Evolutionary conservation across 2,329 filamentous ascomycete species (phyloP), one percentile per base, ranked within the genome.

Genomic region (Scopulariopsis brevicaulis): DNA sequence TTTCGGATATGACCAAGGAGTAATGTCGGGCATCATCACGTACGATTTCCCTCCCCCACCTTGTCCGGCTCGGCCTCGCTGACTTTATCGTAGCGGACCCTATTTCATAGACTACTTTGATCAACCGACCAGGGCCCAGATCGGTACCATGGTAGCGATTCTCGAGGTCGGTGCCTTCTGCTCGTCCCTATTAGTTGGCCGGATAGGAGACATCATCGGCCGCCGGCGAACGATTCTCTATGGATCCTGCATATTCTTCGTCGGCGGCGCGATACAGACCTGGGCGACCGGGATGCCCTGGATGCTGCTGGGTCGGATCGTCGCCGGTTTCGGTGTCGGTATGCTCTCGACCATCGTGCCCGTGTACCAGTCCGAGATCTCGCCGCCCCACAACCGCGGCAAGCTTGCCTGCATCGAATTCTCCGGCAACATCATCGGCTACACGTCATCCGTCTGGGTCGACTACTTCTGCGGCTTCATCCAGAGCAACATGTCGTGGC

Each of bases 331-430:
- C 10, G 89, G 90, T 50, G 90, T 96, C 60, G 92, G 92, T 70
- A 88, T 91, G 68, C 78, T 95, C 53, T 96, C 91, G 0, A 93
- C 91, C 54, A 96, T 96, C 64, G 90, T 96, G 1, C 92, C 92
- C 0, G 88, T 96, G 53, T 96, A 96, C 69, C 91, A 96, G 69
- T 93, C 91, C 52, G 92, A 96, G 69, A 96, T 96, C 67, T 96
- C 93, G 51, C 94, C 94, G 54, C 91, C 94, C 5, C 94, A 99
- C 68, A 97, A 96, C 71, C 83, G 94, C 66, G 94, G 94, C 62
- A 95, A 94, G 73, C 80, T 99, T 61, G 94, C 93, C 25, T 97
- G 94, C 71, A 97, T 99, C 64, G 94, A 99, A 71, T 99, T 97
- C 68, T 93, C 93, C 0, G 94, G 94, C 57, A 99, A 99, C 72